Evolutionary conservation across 192 early-diverging fungal genomes (phyloP).

Genomic region (Coemansia aciculifera): DNA sequence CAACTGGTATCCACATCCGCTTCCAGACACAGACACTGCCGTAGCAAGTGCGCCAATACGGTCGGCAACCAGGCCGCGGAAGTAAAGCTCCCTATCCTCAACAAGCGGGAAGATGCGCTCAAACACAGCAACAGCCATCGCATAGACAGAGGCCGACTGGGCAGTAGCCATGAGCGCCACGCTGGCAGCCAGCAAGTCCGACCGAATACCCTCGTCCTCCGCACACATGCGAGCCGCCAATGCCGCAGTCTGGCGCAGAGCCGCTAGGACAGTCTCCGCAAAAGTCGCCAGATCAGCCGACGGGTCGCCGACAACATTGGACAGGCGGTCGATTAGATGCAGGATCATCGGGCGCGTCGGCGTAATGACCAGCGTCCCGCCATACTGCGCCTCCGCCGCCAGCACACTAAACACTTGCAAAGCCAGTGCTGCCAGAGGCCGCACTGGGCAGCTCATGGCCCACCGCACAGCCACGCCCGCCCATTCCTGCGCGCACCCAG

Average conservation of each 20-base stretch:
- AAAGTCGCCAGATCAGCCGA: conserved; percentile 25
- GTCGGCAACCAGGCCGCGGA: conserved; percentile 4
- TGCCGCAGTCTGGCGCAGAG: conserved; percentile 30
- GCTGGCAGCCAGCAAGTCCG: conserved; percentile 30
- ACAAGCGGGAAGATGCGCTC: conserved; percentile 42
- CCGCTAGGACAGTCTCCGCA: conserved; percentile 40
- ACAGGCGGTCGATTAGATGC: conserved; percentile 44
- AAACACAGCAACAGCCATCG: conserved; percentile 43
- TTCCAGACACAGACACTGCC: not conserved
- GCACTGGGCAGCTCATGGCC: conserved; percentile 49
- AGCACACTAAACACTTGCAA: conserved; percentile 39
- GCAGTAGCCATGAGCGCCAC: conserved; percentile 39
- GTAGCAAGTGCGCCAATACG: conserved; percentile 13
- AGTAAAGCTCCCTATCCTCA: conserved; percentile 7
- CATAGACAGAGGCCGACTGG: conserved; percentile 22
- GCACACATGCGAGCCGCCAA: conserved; percentile 38
- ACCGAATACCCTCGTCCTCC: conserved; percentile 22
- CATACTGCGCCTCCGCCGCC: conserved; percentile 38
- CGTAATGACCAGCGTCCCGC: conserved; percentile 36
- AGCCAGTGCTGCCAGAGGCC: conserved; percentile 28
- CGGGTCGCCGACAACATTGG: conserved; percentile 48
- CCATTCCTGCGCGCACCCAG: conserved; percentile 41
- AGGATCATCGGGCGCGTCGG: conserved; percentile 46
- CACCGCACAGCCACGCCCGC: conserved; percentile 42
- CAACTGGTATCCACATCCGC: conserved; percentile 13